phyloP scores from a whole-genome alignment of 805 yeast genomes.

The Priceomyces medius region DNA sequence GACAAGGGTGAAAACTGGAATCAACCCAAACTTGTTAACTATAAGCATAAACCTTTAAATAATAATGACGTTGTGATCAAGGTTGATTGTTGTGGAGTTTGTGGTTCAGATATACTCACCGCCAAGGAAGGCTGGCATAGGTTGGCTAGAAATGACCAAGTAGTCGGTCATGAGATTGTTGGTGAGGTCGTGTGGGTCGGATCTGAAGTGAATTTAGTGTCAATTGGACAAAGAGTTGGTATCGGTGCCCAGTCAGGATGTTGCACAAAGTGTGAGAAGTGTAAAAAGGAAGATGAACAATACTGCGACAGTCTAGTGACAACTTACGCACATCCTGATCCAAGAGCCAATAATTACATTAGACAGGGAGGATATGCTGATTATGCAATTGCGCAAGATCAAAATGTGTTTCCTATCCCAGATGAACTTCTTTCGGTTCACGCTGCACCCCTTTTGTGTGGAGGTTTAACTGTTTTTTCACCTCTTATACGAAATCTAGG shows the following conservation, averaged over 20 bases:
- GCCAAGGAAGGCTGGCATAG: constrained; percentile 54
- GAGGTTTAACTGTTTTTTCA: constrained; percentile 54
- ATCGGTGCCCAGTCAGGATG: constrained; percentile 68
- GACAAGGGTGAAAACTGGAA: constrained; percentile 29
- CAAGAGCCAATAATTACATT: constrained; percentile 24
- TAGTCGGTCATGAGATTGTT: constrained; percentile 65
- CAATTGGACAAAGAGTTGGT: constrained; percentile 76
- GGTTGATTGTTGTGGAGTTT: constrained; percentile 62
- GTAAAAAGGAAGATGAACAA: constrained; percentile 35
- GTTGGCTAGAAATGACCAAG: constrained; percentile 32
- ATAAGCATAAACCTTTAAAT: constrained; percentile 23
- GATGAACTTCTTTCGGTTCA: constrained; percentile 37
- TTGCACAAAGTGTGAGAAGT: constrained; percentile 63
- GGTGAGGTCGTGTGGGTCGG: constrained; percentile 65
- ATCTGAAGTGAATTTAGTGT: constrained; percentile 46
- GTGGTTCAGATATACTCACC: constrained; percentile 62
- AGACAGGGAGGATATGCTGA: constrained; percentile 53
- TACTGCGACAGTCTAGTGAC: constrained; percentile 50
- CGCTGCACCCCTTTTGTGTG: constrained; percentile 57
- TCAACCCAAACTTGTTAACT: constrained; percentile 30
- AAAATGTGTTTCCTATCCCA: constrained; percentile 50
- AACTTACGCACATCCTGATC: constrained; percentile 53
- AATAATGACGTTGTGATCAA: constrained; percentile 54
- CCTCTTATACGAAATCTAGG: constrained; percentile 47
- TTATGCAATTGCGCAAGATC: constrained; percentile 43